Conservation (phyloP, 2,329 filamentous ascomycete species). For the Microsporum canis region DNA sequence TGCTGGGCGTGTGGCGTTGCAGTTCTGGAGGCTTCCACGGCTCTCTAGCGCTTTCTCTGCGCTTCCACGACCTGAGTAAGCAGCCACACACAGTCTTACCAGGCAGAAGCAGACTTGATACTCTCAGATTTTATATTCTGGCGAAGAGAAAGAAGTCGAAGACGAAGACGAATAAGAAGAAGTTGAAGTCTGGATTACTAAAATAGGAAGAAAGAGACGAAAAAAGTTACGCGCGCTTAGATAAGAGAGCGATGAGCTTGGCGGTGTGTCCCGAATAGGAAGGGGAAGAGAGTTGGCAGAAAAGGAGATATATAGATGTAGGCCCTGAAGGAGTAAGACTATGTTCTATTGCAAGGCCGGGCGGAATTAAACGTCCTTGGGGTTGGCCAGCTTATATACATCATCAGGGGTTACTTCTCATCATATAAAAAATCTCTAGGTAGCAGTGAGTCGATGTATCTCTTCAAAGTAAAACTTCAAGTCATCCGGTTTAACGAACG, state of each 20-base stretch:
- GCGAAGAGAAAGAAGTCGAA: neutral
- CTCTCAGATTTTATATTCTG: no score
- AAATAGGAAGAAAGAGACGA: neutral
- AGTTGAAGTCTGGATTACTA: neutral
- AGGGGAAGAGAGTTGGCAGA: neutral
- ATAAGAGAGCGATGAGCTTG: neutral
- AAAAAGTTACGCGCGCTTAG: neutral
- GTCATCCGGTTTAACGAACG: constrained; percentile 85
- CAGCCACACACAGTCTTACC: neutral
- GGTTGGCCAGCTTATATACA: neutral
- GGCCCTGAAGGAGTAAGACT: no score
- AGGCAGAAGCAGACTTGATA: neutral
- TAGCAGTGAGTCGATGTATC: constrained; percentile 52
- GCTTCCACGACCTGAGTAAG: constrained; percentile 6
- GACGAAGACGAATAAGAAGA: neutral
- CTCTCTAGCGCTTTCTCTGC: constrained; percentile 7
- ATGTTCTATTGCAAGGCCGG: no score
- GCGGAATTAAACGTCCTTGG: no score
- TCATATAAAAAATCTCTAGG: neutral
- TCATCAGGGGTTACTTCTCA: neutral
- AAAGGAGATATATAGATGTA: neutral
- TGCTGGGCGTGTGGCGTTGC: constrained; percentile 2
- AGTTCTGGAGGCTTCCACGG: constrained; percentile 14
- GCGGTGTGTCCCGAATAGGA: neutral
- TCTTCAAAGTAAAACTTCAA: constrained; percentile 91